Conservation (phyloP, 2,329 filamentous ascomycete species). For the Botrytis elliptica region DNA sequence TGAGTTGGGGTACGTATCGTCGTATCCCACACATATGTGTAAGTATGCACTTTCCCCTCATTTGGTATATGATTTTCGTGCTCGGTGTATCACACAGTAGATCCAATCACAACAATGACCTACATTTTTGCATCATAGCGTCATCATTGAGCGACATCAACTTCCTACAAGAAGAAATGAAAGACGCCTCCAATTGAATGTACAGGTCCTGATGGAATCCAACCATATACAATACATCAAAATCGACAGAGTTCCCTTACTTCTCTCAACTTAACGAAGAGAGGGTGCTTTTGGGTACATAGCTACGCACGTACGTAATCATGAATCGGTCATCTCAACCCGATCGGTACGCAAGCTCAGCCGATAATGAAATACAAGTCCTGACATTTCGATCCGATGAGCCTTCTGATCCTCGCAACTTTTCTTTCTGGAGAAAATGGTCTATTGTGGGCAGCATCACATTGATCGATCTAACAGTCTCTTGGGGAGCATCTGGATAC, state of each 20-base stretch:
- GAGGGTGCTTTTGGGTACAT: too few relatives aligned
- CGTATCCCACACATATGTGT: background rate
- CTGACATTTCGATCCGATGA: slow-evolving; percentile 19
- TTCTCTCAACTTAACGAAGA: background rate
- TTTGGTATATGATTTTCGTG: background rate
- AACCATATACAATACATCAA: background rate
- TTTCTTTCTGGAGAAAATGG: slow-evolving; percentile 41
- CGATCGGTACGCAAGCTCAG: background rate
- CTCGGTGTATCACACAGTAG: background rate
- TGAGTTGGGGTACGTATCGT: background rate
- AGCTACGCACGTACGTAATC: too few relatives aligned
- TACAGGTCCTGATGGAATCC: background rate
- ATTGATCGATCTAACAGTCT: slow-evolving; percentile 39
- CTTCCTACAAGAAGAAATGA: background rate
- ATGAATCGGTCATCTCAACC: background rate
- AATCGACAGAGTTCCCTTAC: background rate
- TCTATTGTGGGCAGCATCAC: slow-evolving; percentile 38
- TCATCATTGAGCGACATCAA: background rate
- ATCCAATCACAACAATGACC: slow-evolving; percentile 5
- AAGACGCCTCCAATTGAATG: background rate
- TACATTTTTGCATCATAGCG: background rate
- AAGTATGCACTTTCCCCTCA: slow-evolving; percentile 7
- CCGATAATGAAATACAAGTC: slow-evolving; percentile 7
- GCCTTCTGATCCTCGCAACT: slow-evolving; percentile 38
- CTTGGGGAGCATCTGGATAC: slow-evolving; percentile 50